A percentile compares a stretch with the other conserved stretches of the same genome.
phyloP scores from a whole-genome alignment of 192 early-diverging fungal species.

The Rhizophlyctis rosea region DNA sequence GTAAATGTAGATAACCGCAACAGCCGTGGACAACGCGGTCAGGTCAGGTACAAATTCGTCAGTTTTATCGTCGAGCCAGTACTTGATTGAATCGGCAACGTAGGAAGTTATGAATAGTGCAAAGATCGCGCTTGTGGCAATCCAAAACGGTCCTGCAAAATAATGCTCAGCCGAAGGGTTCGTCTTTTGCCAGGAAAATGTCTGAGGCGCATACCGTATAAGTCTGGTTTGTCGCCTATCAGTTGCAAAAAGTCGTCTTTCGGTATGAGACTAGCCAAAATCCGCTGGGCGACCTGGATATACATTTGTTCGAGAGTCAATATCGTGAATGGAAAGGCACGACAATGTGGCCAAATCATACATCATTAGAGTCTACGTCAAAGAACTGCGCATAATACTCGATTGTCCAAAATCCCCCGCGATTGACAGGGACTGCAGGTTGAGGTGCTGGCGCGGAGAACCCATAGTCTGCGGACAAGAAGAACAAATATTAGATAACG shows the following conservation, averaged over 20 bases:
- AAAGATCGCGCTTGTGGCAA: slow-evolving; percentile 95
- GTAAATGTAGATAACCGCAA: slow-evolving; percentile 80
- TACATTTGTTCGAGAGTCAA: background rate
- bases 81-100: slow-evolving; percentile 79
- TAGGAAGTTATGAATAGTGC: slow-evolving; percentile 91
- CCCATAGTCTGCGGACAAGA: slow-evolving; percentile 12
- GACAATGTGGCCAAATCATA: slow-evolving; percentile 34
- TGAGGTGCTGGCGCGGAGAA: slow-evolving; percentile 1
- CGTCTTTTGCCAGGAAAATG: too few relatives aligned
- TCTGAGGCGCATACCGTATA: slow-evolving; percentile 69
- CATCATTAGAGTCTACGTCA: slow-evolving; percentile 88
- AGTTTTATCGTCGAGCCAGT: slow-evolving; percentile 39
- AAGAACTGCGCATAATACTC: slow-evolving; percentile 91
- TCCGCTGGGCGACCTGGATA: slow-evolving; percentile 32
- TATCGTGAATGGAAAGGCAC: background rate
- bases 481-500: background rate
- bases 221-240: slow-evolving; percentile 81
- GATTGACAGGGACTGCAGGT: slow-evolving; percentile 20
- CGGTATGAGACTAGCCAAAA: slow-evolving; percentile 33
- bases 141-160: slow-evolving; percentile 88
- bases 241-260: slow-evolving; percentile 63
- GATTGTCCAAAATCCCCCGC: slow-evolving; percentile 72
- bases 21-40: slow-evolving; percentile 74
- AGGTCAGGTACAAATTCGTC: too few relatives aligned
- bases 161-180: too few relatives aligned